A percentile compares a stretch with the other conserved stretches of the same genome.
phyloP scores from a whole-genome alignment of 202 grass and related monocot genomes.

The Zoysia matrella region DNA sequence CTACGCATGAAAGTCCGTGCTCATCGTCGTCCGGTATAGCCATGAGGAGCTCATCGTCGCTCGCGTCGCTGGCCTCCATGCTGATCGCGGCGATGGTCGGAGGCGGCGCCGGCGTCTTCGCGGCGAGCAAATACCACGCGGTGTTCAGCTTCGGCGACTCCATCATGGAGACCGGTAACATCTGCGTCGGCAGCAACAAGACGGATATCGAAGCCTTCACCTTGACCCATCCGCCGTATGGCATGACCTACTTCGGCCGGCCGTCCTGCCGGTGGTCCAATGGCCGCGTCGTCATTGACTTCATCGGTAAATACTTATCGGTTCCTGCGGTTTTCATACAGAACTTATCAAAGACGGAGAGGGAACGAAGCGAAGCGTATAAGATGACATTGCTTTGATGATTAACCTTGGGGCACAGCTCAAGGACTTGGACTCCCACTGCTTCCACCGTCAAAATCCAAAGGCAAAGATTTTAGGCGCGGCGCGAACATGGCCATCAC shows the following conservation, averaged over 20 bases:
- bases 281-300: conserved; percentile 57
- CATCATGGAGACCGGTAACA: conserved; percentile 57
- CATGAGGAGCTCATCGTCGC: neutral
- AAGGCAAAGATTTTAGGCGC: conserved; percentile 40
- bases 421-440: conserved; percentile 58
- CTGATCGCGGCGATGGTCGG: neutral
- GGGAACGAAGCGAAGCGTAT: no score
- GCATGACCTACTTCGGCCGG: conserved; percentile 51
- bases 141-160: conserved; percentile 68
- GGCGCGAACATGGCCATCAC: conserved; percentile 65
- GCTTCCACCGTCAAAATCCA: conserved; percentile 47
- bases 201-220: conserved; percentile 42
- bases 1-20: neutral
- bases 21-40: neutral
- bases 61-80: neutral
- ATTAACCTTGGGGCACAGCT: conserved; percentile 17
- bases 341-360: no score
- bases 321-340: no score
- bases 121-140: conserved; percentile 38
- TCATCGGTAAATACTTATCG: conserved; percentile 40
- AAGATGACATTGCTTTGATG: no score
- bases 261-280: conserved; percentile 53
- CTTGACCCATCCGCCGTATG: conserved; percentile 54
- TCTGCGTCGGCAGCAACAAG: conserved; percentile 32
- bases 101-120: no score